Percentiles rank a stretch among this genome's conserved stretches.
Conservation (phyloP, 2,329 filamentous ascomycete species). For the Alternaria consortialis region DNA sequence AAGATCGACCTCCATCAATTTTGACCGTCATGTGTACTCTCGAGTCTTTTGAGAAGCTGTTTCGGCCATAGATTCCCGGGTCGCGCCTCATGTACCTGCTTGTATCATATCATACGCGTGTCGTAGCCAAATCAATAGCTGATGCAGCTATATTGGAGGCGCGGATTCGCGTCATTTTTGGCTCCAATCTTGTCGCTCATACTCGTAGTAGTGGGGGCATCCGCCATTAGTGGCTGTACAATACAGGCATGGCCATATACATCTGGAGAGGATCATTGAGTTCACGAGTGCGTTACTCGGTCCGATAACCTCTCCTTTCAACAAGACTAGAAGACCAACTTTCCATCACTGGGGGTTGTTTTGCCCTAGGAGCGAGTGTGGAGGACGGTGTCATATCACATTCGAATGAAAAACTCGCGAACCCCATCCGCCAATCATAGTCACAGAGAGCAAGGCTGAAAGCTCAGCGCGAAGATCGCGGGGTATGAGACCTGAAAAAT, state of each 20-base stretch:
- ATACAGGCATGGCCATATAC: background rate
- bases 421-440: conserved; percentile 10
- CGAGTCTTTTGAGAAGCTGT: conserved; percentile 33
- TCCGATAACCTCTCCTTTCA: background rate
- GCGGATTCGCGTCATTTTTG: conserved; percentile 2
- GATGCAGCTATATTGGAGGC: conserved; percentile 15
- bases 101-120: conserved; percentile 16
- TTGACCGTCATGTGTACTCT: conserved; percentile 31
- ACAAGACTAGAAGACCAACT: background rate
- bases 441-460: conserved; percentile 23
- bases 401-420: background rate
- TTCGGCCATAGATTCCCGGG: conserved; percentile 22
- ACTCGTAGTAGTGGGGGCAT: background rate
- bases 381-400: background rate
- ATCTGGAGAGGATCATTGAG: background rate
- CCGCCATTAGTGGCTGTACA: background rate
- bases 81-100: conserved; percentile 20
- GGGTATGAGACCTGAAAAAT: conserved; percentile 34
- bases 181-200: conserved; percentile 11
- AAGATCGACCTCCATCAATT: conserved; percentile 35
- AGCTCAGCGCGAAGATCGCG: conserved; percentile 35
- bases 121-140: conserved; percentile 5
- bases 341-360: background rate
- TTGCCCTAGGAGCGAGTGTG: background rate
- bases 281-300: background rate